Evolutionary conservation across 441 rosid species (phyloP), one percentile per base, ranked within the genome.

Genomic region (Adansonia grandidieri): DNA sequence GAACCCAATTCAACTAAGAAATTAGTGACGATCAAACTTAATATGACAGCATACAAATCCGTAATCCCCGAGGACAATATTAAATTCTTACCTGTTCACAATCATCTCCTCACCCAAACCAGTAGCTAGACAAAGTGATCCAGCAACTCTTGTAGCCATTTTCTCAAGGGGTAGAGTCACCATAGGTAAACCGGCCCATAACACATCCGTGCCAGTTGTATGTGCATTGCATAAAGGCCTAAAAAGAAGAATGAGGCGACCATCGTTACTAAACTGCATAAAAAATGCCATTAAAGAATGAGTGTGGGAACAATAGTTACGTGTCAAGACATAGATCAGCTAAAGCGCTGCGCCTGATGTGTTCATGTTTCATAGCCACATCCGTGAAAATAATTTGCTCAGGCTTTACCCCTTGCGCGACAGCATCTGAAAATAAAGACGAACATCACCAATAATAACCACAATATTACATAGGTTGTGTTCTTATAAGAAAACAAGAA

Each of bases 131-230:
- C 98, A 97, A 61, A 97, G 90, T 42, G 99, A 97, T 75, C 99
- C 99, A 81, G 99, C 98, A 75, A 97, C 99, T 80, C 99, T 87
- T 9, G 99, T 92, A 44, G 98, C 99, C 99, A 97, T 97, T 86
- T 95, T 97, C 85, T 97, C 97, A 14, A 95, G 97, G 6, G 99
- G 99, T 72, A 89, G 82, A 45, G 99, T 97, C 81, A 97, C 88
- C 95, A 95, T 95, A 1, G 99, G 98, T 64, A 95, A 90, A 79
- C 99, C 99, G 72, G 99, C 99, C 98, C 99, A 95, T 40, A 95
- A 76, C 22, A 97, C 87, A 89, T 97, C 99, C 3, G 99, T 97
- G 65, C 99, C 99, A 0, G 98, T 97, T 47, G 99, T 97, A 86
- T 97, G 99, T 9, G 96, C 99, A 82, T 97, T 97, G 86, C 99